Base-by-base conservation (phyloP, 140 eudicot species). In the Ambrosia hybrid region DNA sequence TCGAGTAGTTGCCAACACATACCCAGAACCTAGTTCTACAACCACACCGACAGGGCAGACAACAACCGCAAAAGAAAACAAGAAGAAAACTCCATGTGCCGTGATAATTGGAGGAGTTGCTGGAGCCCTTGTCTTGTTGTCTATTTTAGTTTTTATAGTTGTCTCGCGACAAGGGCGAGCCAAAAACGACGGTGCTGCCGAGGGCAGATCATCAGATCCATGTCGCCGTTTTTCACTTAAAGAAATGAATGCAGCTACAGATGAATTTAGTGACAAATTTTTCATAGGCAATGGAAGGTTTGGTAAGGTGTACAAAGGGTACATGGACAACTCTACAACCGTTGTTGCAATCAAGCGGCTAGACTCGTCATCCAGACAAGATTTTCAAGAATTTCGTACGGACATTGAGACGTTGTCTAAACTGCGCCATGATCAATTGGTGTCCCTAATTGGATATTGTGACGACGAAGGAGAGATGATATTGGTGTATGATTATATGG, bases 321-420 rank as follows among this genome's bases (percentile, higher is more conserved):
- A 15, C 2, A 76, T 86, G 0, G 86, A 81, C 57, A 75, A 81
- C 12, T 46, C 73, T 34, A 65, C 66, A 5, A 48, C 30, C 21
- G 41, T 37, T 1, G 92, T 86, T 1, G 89, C 92, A 5, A 76
- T 86, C 13, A 86, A 86, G 65, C 76, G 92, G 45, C 70, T 84
- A 6, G 76, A 72, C 33, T 67, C 79, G 0, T 84, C 82, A 15
- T 83, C 91, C 2, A 81, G 73, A 3, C 92, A 86, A 79, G 92
- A 87, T 0, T 33, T 78, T n/a, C 77, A 79, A 10, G 92, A 86
- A 71, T 86, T 83, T 67, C 62, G 17, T 0, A 86, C 86, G 0
- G 87, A 86, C 37, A 82, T 85, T 3, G 74, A 65, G 21, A 45
- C 82, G 83, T 75, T 85, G 1, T 82, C 87, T 0, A 82, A 82